phyloP scores from a whole-genome alignment of 2,329 filamentous ascomycete species.

The Pseudocercospora cruenta region DNA sequence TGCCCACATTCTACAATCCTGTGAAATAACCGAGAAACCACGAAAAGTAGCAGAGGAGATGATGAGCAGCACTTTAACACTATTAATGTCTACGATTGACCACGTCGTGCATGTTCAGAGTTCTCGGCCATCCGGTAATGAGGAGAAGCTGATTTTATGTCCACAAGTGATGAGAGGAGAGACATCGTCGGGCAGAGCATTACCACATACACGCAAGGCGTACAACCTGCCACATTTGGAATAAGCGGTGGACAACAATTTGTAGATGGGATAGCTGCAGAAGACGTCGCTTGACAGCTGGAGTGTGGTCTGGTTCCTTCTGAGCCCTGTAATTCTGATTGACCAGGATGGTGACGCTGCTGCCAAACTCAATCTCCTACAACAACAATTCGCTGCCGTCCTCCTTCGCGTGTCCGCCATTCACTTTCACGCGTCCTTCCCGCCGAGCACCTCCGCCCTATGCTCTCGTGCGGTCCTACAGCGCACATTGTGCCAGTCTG shows the following conservation, averaged over 20 bases:
- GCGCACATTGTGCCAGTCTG: not conserved
- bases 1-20: no score
- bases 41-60: not conserved
- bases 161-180: not conserved
- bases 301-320: not conserved
- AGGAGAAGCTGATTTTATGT: not conserved
- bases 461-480: not conserved
- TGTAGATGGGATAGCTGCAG: not conserved
- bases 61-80: not conserved
- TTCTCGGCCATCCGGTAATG: not conserved
- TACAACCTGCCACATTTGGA: not conserved
- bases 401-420: not conserved
- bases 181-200: not conserved
- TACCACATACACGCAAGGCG: not conserved
- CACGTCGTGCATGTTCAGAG: not conserved
- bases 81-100: not conserved
- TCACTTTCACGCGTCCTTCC: not conserved
- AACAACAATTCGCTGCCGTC: not conserved
- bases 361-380: not conserved
- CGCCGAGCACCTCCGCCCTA: conserved; percentile 10
- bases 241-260: not conserved
- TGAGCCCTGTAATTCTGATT: not conserved
- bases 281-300: not conserved
- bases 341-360: not conserved
- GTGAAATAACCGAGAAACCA: no score